Evolutionary conservation across 176 grass and related monocot genomes (phyloP).

Genomic region (Eremochloa ophiuroides): DNA sequence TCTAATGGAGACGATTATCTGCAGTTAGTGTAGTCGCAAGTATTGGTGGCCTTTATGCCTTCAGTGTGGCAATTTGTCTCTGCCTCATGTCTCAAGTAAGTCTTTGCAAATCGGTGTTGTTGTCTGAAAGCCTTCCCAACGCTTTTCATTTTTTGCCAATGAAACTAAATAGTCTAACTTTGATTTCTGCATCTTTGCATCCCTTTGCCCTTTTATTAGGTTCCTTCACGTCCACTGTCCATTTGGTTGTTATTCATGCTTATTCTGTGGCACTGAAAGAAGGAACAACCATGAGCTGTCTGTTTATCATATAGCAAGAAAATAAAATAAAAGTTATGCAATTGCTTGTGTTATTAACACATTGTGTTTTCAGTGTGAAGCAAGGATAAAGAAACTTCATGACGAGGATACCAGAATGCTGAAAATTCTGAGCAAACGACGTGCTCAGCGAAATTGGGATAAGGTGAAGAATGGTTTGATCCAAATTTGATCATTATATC

Average conservation of each 20-base stretch:
- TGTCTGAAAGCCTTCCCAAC: neutral
- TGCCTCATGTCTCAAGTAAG: conserved; percentile 85
- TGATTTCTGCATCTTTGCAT: conserved; percentile 7
- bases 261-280: neutral
- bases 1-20: conserved; percentile 28
- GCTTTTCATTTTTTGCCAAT: neutral
- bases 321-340: neutral
- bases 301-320: neutral
- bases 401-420: conserved; percentile 70
- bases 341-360: neutral
- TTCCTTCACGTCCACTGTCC: neutral
- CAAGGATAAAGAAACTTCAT: conserved; percentile 65
- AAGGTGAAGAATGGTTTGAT: conserved; percentile 61
- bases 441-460: conserved; percentile 76
- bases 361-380: conserved; percentile 55
- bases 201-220: neutral
- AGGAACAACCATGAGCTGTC: neutral
- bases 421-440: conserved; percentile 54
- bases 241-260: neutral
- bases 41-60: conserved; percentile 83
- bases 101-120: neutral
- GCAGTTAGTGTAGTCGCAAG: conserved; percentile 86
- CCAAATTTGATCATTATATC: conserved; percentile 1
- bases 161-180: neutral
- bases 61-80: conserved; percentile 77